Evolutionary conservation across 1,284 basidiomycete genomes (phyloP).

Genomic region (Naganishia cerealis): DNA sequence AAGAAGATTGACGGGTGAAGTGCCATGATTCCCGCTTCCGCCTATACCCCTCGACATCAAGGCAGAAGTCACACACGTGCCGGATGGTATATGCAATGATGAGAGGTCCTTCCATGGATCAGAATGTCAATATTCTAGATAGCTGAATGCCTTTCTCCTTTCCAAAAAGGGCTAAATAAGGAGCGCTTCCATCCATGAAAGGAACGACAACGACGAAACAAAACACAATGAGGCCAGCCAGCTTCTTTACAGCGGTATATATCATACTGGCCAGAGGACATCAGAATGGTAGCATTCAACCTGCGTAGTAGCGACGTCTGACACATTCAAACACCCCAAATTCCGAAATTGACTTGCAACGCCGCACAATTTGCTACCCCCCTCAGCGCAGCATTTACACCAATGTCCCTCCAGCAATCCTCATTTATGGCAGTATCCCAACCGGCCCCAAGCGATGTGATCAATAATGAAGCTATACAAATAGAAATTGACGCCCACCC

Average conservation of each 20-base stretch:
- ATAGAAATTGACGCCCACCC: neutral
- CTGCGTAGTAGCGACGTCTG: no score
- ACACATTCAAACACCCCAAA: neutral
- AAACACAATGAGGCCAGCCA: neutral
- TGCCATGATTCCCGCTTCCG: no score
- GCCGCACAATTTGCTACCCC: neutral
- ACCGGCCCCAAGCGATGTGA: neutral
- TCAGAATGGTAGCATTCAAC: no score
- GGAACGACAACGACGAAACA: neutral
- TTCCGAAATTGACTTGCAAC: neutral
- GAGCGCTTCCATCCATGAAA: neutral
- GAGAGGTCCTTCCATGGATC: no score
- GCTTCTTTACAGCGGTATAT: neutral
- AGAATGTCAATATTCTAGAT: no score
- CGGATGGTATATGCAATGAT: no score
- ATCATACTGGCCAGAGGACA: neutral
- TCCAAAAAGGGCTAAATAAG: neutral
- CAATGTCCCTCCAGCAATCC: slow-evolving; percentile 2
- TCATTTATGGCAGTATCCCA: neutral
- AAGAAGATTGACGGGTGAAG: no score
- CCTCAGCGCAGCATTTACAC: neutral
- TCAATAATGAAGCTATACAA: neutral
- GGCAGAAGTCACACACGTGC: no score
- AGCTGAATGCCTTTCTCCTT: neutral
- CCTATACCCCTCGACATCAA: no score